Evolutionary conservation across 768 basidiomycete species (phyloP), one percentile per base, ranked within the genome.

Genomic region (Holtermannia corniformis): DNA sequence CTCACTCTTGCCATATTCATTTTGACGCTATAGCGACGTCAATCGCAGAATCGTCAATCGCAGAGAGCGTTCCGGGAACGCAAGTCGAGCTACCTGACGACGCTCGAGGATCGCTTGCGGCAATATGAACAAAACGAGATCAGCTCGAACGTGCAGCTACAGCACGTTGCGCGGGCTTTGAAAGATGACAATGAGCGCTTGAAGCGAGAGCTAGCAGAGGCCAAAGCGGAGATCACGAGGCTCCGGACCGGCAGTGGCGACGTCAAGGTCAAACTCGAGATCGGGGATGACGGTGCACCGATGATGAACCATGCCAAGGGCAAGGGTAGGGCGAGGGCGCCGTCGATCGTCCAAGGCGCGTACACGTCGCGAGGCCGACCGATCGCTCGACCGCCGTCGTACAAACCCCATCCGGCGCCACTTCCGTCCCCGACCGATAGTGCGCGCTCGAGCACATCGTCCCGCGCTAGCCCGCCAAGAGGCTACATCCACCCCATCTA

Each of bases 21-120:
- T 25, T 43, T 49, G 41, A 43, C 32, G 1, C 4, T 16, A 2
- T 44, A 67, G 65, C 61, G 60, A 57, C 65, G 65, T 5, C 63
- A 64, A 58, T 64, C 63, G 2, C 65, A 67, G 22, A 67, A 67
- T 50, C 59, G 65, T 3, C 61, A 61, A 4, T 67, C 65, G n/a
- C 65, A 67, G 44, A 52, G 65, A 13, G 65, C 65, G 4, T 61
- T 64, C 44, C 57, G 65, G 13, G 65, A 63, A 19, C 55, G 65
- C 24, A 53, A 56, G 16, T 62, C 65, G 26, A 63, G 64, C 49
- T 67, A 67, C 40, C 62, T 67, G 27, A 41, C 53, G 24, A 67
- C 65, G 3, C 44, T 67, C 4, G 65, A 67, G 54, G 65, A 67
- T 40, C 52, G 63, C 20, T 46, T 67, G 2, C 50, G 65, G 26